A percentile compares a stretch with the other conserved stretches of the same genome.
phyloP scores from a whole-genome alignment of 768 basidiomycete genomes.

The Macrolepiota albuminosa region DNA sequence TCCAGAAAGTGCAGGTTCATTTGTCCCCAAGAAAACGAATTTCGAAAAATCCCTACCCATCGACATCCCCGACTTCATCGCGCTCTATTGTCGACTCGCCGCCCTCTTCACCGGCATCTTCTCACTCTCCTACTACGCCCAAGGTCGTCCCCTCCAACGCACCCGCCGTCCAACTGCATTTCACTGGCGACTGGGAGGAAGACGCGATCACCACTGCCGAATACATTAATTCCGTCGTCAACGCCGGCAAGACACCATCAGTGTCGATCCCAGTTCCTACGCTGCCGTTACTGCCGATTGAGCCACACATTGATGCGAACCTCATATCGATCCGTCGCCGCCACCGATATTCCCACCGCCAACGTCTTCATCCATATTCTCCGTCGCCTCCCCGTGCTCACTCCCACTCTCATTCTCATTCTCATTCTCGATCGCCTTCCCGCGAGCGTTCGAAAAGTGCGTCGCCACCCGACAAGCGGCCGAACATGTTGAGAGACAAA shows the following conservation, averaged over 20 bases:
- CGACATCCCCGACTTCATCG: neutral
- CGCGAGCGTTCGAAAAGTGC: neutral
- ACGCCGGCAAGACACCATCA: neutral
- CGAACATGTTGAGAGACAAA: slow-evolving; percentile 1
- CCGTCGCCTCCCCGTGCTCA: neutral
- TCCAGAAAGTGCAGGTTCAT: neutral
- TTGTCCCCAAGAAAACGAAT: neutral
- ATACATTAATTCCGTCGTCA: neutral
- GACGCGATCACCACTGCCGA: slow-evolving; percentile 7
- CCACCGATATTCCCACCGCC: neutral
- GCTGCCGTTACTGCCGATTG: neutral
- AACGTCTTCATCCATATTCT: slow-evolving; percentile 4
- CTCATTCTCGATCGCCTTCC: neutral
- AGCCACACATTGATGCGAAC: neutral
- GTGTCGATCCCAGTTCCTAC: neutral
- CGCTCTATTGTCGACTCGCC: neutral
- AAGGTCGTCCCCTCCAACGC: neutral
- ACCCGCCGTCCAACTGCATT: neutral
- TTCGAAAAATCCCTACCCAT: neutral
- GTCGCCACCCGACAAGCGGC: neutral
- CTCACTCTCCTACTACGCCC: neutral
- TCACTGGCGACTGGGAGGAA: slow-evolving; percentile 14
- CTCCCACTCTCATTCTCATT: neutral
- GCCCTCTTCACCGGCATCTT: neutral
- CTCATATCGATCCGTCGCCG: neutral